Percentiles rank a stretch among this genome's conserved stretches.
Conservation (phyloP, 2,329 filamentous ascomycete genomes). For the Hypoxylon sp. region DNA sequence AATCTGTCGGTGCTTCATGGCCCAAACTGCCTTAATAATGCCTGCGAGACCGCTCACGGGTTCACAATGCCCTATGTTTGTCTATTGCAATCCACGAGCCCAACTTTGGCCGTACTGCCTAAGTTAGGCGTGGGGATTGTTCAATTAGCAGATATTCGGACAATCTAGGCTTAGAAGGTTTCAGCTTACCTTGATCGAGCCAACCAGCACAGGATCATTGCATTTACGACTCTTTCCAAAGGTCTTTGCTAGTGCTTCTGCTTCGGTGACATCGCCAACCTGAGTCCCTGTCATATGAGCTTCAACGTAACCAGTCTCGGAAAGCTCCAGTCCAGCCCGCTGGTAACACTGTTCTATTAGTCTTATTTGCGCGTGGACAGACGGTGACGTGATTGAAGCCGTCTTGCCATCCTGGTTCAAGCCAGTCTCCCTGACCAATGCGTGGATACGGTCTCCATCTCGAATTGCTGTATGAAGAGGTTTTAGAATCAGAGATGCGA, state of each 20-base stretch:
- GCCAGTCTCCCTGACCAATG: slow-evolving; percentile 57
- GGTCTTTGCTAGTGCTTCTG: slow-evolving; percentile 28
- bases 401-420: slow-evolving; percentile 62
- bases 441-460: slow-evolving; percentile 54
- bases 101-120: too few species aligned
- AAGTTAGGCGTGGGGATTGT: not conserved
- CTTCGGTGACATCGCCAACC: slow-evolving; percentile 50
- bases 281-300: slow-evolving; percentile 50
- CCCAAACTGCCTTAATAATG: not conserved
- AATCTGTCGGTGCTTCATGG: not conserved
- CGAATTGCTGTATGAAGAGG: not conserved
- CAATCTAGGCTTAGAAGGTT: not conserved
- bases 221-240: slow-evolving; percentile 9
- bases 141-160: not conserved
- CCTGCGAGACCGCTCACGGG: not conserved
- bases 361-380: slow-evolving; percentile 54
- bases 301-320: slow-evolving; percentile 46
- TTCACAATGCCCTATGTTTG: not conserved
- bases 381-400: slow-evolving; percentile 63
- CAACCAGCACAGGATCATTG: not conserved
- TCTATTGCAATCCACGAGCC: not conserved
- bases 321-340: slow-evolving; percentile 50
- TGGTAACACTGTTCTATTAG: slow-evolving; percentile 55
- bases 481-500: not conserved
- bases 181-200: not conserved